These are phyloP conservation scores for Nothopassalora personata DNA, from an alignment of 2,329 filamentous ascomycete species.

Conservation along the genomic window DNA sequence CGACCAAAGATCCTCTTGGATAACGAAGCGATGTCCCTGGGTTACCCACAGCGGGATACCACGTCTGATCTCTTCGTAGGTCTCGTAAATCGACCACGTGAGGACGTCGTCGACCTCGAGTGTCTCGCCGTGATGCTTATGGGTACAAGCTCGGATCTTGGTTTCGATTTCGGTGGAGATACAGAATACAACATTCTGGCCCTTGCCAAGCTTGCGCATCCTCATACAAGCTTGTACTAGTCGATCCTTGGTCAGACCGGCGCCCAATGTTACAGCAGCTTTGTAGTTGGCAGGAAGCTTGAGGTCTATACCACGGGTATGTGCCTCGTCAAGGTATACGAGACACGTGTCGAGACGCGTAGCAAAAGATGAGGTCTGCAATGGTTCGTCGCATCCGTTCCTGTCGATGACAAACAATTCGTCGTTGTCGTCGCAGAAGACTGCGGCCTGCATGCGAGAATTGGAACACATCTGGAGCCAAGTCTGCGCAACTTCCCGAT, in stretches of 20 bases:
- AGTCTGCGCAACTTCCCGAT: conserved; percentile 47
- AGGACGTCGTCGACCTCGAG: conserved; percentile 53
- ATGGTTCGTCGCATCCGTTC: conserved; percentile 40
- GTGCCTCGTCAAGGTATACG: conserved; percentile 64
- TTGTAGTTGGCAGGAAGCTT: conserved; percentile 54
- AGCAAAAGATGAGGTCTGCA: conserved; percentile 56
- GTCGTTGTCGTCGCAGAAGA: conserved; percentile 57
- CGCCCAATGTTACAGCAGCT: conserved; percentile 63
- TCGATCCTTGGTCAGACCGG: conserved; percentile 61
- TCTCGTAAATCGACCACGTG: conserved; percentile 55
- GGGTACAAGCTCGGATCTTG: conserved; percentile 41
- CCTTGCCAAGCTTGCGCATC: conserved; percentile 63
- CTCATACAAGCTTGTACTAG: conserved; percentile 68
- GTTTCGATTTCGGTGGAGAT: conserved; percentile 54
- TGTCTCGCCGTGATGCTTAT: conserved; percentile 16
- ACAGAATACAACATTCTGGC: conserved; percentile 61
- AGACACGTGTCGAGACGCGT: conserved; percentile 55
- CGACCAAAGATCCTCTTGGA: conserved; percentile 13
- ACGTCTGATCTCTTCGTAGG: conserved; percentile 45
- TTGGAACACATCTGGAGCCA: conserved; percentile 46
- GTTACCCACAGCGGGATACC: conserved; percentile 56
- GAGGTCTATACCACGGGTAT: conserved; percentile 66
- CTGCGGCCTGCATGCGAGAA: conserved; percentile 37
- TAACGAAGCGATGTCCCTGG: conserved; percentile 51
- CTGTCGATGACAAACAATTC: conserved; percentile 52